Evolutionary conservation across 2,329 filamentous ascomycete species (phyloP).

Genomic region (Curvularia lunata): DNA sequence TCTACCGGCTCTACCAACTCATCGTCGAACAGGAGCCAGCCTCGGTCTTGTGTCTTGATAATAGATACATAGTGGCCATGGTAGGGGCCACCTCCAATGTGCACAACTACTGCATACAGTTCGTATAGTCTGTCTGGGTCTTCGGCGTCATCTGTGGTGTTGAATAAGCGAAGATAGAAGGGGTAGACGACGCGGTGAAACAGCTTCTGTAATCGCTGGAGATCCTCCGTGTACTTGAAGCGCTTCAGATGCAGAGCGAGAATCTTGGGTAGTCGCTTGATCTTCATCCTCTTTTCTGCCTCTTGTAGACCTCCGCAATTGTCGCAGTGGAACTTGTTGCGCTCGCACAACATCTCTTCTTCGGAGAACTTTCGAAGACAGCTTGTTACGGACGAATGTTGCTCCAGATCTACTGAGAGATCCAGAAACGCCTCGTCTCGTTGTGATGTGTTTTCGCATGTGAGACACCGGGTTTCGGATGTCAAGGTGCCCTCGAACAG

Average conservation of each 20-base stretch:
- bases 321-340: constrained; percentile 99
- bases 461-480: constrained; percentile 94
- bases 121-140: constrained; percentile 95
- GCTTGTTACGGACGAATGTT: constrained; percentile 94
- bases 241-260: constrained; percentile 92
- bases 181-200: constrained; percentile 98
- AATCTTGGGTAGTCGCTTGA: constrained; percentile 91
- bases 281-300: constrained; percentile 99
- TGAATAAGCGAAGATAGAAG: constrained; percentile 94
- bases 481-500: constrained; percentile 94
- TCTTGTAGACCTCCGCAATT: constrained; percentile 96
- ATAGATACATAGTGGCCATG: constrained; percentile 98
- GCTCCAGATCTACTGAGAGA: constrained; percentile 91
- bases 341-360: constrained; percentile 95
- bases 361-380: constrained; percentile 95
- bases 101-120: constrained; percentile 94
- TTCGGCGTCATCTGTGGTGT: constrained; percentile 93
- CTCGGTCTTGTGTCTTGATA: constrained; percentile 94
- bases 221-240: constrained; percentile 98
- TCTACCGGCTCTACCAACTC: constrained; percentile 98
- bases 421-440: constrained; percentile 96
- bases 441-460: constrained; percentile 94
- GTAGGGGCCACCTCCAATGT: constrained; percentile 95
- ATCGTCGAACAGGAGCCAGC: constrained; percentile 96
- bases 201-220: constrained; percentile 90